These are phyloP conservation scores for Gentiana macrophylla DNA, from an alignment of 257 asterid species.

Conservation along the genomic window DNA sequence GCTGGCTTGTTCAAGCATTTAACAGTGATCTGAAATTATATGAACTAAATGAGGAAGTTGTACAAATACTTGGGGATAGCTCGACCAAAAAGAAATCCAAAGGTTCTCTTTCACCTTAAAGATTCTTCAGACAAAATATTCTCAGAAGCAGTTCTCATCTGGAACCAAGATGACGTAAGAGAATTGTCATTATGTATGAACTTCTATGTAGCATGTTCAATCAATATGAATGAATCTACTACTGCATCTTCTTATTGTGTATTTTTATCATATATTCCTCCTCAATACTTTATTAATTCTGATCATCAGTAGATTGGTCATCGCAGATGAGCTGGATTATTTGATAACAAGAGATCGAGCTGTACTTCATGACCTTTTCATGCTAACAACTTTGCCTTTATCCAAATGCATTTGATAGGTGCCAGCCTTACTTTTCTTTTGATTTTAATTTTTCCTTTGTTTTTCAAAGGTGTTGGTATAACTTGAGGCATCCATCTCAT, in stretches of 20 bases:
- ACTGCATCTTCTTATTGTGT: too few relatives aligned
- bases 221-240: neutral
- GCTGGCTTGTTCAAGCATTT: neutral
- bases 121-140: conserved; percentile 53
- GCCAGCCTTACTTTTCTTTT: conserved; percentile 2
- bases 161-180: conserved; percentile 66
- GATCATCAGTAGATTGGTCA: conserved; percentile 41
- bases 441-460: neutral
- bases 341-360: conserved; percentile 78
- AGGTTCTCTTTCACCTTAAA: conserved; percentile 39
- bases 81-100: conserved; percentile 24
- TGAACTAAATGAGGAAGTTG: conserved; percentile 5
- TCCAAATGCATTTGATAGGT: conserved; percentile 90
- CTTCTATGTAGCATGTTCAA: neutral
- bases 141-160: conserved; percentile 42
- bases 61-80: conserved; percentile 52
- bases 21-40: neutral
- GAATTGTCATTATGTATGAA: conserved; percentile 1
- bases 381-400: conserved; percentile 78
- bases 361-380: conserved; percentile 89
- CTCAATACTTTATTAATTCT: neutral
- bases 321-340: conserved; percentile 96
- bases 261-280: too few relatives aligned
- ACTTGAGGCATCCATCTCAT: neutral
- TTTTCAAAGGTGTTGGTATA: neutral